A percentile compares a stretch with the other conserved stretches of the same genome.
These are phyloP conservation scores for Lasiodiplodia gonubiensis DNA, from an alignment of 2,329 filamentous ascomycete genomes.

Conservation along the genomic window DNA sequence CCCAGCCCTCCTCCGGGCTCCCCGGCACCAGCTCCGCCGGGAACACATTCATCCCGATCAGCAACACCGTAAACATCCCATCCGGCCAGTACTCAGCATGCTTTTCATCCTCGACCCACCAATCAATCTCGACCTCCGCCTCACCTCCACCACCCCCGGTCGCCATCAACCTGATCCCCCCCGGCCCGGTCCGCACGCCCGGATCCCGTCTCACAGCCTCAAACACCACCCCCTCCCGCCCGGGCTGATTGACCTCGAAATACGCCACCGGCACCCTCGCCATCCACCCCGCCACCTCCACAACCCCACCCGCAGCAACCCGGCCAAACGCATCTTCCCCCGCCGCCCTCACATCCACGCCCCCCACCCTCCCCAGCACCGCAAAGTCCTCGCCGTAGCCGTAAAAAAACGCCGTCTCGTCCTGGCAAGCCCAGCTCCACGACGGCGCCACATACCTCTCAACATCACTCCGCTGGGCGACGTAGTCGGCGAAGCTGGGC, in stretches of 20 bases:
- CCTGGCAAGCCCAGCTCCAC: conserved; percentile 1
- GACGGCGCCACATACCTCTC: background rate
- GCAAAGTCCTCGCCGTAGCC: background rate
- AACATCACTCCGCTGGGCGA: background rate
- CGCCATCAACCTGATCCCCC: background rate
- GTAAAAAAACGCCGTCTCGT: background rate
- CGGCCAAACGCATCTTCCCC: background rate
- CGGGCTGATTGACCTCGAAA: background rate
- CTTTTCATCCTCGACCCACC: conserved; percentile 1
- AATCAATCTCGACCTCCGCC: background rate
- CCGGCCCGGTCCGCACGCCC: too few relatives aligned
- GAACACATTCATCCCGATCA: conserved; percentile 27
- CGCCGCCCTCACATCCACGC: background rate
- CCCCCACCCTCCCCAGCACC: background rate
- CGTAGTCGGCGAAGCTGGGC: background rate
- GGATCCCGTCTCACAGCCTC: background rate
- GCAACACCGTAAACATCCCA: conserved; percentile 30
- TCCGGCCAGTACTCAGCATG: background rate
- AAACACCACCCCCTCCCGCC: background rate
- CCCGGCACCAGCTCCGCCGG: background rate
- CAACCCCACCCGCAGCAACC: background rate
- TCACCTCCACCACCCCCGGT: background rate
- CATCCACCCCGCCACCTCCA: background rate
- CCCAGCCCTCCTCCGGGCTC: background rate
- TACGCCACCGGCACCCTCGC: background rate